Base-by-base conservation (phyloP, 805 yeast species). In the Metschnikowia gruessii region DNA sequence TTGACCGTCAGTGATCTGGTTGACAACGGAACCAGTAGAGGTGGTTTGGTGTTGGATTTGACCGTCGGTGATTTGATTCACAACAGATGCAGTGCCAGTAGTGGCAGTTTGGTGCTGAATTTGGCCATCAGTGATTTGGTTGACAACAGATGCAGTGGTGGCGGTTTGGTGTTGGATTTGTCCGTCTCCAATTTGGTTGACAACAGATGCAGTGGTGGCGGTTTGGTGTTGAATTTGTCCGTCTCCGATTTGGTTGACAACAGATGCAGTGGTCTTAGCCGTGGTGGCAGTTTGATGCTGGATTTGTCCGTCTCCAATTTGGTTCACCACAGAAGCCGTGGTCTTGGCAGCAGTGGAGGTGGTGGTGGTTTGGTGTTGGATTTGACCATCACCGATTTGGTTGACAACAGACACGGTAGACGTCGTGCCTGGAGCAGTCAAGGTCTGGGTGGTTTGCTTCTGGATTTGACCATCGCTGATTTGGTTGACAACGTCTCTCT, bases 201-300 rank as follows among this genome's bases (percentile, higher is more conserved):
- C 48, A 21, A 50, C 51, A n/a, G 43, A 29, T 22, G 56, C 56
- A 40, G 64, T 39, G 43, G 64, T 53, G 18, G 46, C 19, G 0
- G 75, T 70, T 51, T 67, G 71, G 51, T 74, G 75, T 60, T 76
- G 81, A 47, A 76, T 63, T 61, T 71, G 75, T 49, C 78, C 78
- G 43, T 70, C 72, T 13, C 72, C 70, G 46, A 74, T 73, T 59
- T 70, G 80, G 57, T 75, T 63, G 30, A 74, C 62, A 35, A 75
- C 76, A 36, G 68, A 61, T 33, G 69, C 65, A 12, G 52, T 40
- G 28, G 49, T 40, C 37, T 51, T 39, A 3, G 33, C 8, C 4
- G 33, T 15, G 24, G 43, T 42, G 18, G 53, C 21, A 15, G 55
- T 43, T 21, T 53, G 56, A 29, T 51, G 43, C 26, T 53, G 56